phyloP scores from a whole-genome alignment of 805 yeast genomes.

The Blastobotrys parvus region DNA sequence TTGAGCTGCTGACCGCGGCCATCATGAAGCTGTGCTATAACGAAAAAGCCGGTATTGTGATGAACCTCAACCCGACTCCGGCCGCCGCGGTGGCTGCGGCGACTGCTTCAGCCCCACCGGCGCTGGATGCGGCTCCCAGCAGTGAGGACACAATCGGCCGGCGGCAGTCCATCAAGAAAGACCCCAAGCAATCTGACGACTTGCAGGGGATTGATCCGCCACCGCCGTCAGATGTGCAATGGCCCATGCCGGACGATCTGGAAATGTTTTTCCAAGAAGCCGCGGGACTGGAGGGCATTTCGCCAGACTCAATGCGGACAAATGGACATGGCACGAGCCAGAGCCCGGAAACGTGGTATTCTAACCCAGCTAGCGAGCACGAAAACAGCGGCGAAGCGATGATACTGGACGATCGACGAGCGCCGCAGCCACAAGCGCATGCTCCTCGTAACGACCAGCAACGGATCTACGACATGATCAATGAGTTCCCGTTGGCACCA shows the following conservation, averaged over 20 bases:
- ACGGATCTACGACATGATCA: slow-evolving; percentile 27
- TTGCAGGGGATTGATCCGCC: background rate
- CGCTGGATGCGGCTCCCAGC: background rate
- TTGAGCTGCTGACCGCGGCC: slow-evolving; percentile 64
- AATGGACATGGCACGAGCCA: slow-evolving; percentile 4
- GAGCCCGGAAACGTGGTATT: slow-evolving; percentile 1
- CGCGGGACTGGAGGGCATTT: slow-evolving; percentile 14
- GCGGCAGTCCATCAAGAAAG: background rate
- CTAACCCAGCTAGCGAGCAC: background rate
- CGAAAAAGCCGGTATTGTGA: slow-evolving; percentile 19
- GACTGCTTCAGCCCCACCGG: slow-evolving; percentile 1
- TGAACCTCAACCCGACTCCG: slow-evolving; percentile 8
- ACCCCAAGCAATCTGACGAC: background rate
- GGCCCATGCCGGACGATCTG: slow-evolving; percentile 16
- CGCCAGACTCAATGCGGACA: slow-evolving; percentile 7
- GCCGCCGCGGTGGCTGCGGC: background rate
- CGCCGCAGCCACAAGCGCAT: background rate
- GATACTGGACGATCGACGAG: background rate
- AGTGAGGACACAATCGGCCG: background rate
- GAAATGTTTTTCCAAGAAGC: slow-evolving; percentile 22
- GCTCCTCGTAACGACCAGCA: slow-evolving; percentile 21
- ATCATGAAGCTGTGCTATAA: slow-evolving; percentile 43
- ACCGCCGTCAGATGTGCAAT: slow-evolving; percentile 1
- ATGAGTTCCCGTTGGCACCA: slow-evolving; percentile 25
- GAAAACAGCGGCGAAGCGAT: background rate